A percentile compares a stretch with the other conserved stretches of the same genome.
phyloP scores from a whole-genome alignment of 1,284 basidiomycete genomes.

The Amylostereum areolatum region DNA sequence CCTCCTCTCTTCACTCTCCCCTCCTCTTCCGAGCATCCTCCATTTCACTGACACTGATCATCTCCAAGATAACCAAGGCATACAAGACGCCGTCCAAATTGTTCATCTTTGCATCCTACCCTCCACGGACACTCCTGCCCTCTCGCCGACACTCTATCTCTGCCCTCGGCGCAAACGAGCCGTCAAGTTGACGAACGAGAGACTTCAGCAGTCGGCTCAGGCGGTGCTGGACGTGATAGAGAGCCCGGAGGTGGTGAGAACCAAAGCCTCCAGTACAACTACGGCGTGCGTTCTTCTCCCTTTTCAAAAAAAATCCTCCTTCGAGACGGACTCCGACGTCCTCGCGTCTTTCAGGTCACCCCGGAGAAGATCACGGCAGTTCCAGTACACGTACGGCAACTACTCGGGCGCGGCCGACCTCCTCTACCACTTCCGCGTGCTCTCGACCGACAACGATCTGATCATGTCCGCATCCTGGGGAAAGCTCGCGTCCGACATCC shows the following conservation, averaged over 20 bases:
- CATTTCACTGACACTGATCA: too few relatives aligned
- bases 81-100: too few relatives aligned
- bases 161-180: too few relatives aligned
- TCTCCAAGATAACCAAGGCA: too few relatives aligned
- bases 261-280: slow-evolving; percentile 92
- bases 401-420: slow-evolving; percentile 96
- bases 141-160: too few relatives aligned
- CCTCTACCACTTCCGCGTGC: slow-evolving; percentile 96
- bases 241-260: slow-evolving; percentile 96
- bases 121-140: too few relatives aligned
- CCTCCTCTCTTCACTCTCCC: too few relatives aligned
- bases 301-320: too few relatives aligned
- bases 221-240: slow-evolving; percentile 94
- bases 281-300: slow-evolving; percentile 53
- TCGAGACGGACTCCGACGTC: too few relatives aligned
- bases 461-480: slow-evolving; percentile 98
- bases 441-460: slow-evolving; percentile 89
- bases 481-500: slow-evolving; percentile 94
- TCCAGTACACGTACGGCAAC: slow-evolving; percentile 96
- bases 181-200: slow-evolving; percentile 55
- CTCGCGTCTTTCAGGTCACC: slow-evolving; percentile 57
- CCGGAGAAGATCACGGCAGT: slow-evolving; percentile 95
- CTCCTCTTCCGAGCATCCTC: too few relatives aligned
- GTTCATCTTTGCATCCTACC: too few relatives aligned
- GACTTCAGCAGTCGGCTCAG: slow-evolving; percentile 84